These are phyloP conservation scores for Fusarium neocosmosporiellum DNA, from an alignment of 2,329 filamentous ascomycete species.

Conservation along the genomic window DNA sequence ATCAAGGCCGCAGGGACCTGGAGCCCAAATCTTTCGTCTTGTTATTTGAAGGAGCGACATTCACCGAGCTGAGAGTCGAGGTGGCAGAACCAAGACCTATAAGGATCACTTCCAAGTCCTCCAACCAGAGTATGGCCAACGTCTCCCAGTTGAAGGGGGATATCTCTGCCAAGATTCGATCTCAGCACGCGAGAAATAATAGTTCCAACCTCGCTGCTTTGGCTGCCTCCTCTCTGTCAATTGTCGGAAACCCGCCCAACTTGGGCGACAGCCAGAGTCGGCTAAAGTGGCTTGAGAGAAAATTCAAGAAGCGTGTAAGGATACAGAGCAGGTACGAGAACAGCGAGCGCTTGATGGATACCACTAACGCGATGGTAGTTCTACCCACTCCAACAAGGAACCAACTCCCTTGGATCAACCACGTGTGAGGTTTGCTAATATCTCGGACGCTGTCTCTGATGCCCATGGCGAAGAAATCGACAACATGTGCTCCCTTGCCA, in stretches of 20 bases:
- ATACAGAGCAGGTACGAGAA: background rate
- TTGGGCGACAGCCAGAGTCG: background rate
- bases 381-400: background rate
- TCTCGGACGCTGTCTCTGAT: background rate
- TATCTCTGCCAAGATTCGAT: background rate
- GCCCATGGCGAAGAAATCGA: background rate
- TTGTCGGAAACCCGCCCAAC: background rate
- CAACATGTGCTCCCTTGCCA: background rate
- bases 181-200: background rate
- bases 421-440: background rate
- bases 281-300: background rate
- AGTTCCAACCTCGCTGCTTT: background rate
- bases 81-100: background rate
- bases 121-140: background rate
- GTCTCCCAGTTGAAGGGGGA: background rate
- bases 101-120: background rate
- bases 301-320: background rate
- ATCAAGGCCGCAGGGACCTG: background rate
- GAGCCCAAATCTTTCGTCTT: background rate
- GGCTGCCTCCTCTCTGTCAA: background rate
- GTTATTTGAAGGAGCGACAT: background rate
- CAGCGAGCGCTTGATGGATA: background rate
- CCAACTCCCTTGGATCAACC: background rate
- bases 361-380: background rate
- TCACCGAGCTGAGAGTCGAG: background rate